Conservation (phyloP, 1,139 yeast species). For the Hansenula anomala region DNA sequence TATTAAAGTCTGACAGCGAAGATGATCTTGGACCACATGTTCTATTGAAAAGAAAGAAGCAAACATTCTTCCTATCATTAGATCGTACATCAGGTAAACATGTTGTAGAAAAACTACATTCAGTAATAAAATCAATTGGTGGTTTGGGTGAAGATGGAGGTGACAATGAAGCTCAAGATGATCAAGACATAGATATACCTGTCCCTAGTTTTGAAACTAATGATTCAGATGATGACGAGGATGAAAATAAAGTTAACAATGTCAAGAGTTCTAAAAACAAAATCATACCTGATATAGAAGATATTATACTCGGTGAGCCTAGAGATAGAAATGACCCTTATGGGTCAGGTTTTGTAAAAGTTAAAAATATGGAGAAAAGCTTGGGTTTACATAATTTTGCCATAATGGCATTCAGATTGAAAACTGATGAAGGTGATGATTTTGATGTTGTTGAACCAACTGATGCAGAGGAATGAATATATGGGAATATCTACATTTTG, state of each 20-base stretch:
- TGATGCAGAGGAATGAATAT: slow-evolving; percentile 1
- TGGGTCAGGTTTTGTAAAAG: slow-evolving; percentile 11
- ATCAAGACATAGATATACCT: slow-evolving; percentile 3
- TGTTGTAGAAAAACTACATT: slow-evolving; percentile 31
- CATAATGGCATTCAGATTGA: slow-evolving; percentile 18
- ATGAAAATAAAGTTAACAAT: slow-evolving; percentile 2
- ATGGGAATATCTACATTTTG: neutral
- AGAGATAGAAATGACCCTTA: slow-evolving; percentile 14
- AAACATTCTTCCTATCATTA: slow-evolving; percentile 41
- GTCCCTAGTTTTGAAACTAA: neutral
- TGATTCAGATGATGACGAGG: slow-evolving; percentile 16
- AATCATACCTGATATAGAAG: slow-evolving; percentile 9
- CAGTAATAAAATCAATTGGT: slow-evolving; percentile 42
- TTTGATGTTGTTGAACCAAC: slow-evolving; percentile 15
- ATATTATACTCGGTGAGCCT: slow-evolving; percentile 16
- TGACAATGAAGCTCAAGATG: slow-evolving; percentile 17
- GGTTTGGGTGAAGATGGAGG: slow-evolving; percentile 29
- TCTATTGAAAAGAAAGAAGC: slow-evolving; percentile 38
- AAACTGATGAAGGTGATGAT: slow-evolving; percentile 12
- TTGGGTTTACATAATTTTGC: slow-evolving; percentile 11
- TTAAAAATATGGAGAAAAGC: slow-evolving; percentile 4
- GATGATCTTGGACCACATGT: too few species aligned
- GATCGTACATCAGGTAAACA: slow-evolving; percentile 27
- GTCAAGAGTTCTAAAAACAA: slow-evolving; percentile 2
- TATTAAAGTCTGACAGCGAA: too few species aligned